Percentiles rank a stretch among this genome's conserved stretches.
Evolutionary conservation across 306 rosid genomes (phyloP).

Genomic region (Hippophae gyantsensis): DNA sequence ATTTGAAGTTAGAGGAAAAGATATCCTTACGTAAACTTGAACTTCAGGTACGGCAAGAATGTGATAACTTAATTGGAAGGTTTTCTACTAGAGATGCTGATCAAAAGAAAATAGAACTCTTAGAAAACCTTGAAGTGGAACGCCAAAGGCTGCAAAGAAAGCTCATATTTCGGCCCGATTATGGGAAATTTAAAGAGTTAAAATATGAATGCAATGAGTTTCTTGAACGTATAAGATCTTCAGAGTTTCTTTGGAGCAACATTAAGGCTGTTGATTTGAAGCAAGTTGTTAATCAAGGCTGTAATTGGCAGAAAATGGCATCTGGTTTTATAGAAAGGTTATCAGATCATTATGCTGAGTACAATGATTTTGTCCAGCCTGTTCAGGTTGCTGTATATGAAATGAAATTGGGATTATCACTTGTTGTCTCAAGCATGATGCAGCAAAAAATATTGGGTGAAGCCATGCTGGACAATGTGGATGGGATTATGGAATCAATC

Average conservation of each 20-base stretch:
- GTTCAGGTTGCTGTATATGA: constrained; percentile 86
- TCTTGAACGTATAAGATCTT: constrained; percentile 32
- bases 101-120: constrained; percentile 33
- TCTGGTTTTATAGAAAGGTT: constrained; percentile 52
- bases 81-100: constrained; percentile 41
- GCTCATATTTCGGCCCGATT: constrained; percentile 74
- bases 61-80: constrained; percentile 57
- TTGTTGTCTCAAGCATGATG: constrained; percentile 42
- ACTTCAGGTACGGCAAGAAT: constrained; percentile 79
- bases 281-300: constrained; percentile 31
- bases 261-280: constrained; percentile 33
- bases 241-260: constrained; percentile 32
- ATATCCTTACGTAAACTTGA: constrained; percentile 64
- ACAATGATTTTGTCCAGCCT: constrained; percentile 69
- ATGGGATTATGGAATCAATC: constrained; percentile 40
- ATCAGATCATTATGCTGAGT: constrained; percentile 38
- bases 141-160: constrained; percentile 46
- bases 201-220: constrained; percentile 58
- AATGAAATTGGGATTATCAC: constrained; percentile 73
- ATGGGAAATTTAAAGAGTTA: constrained; percentile 54
- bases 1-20: constrained; percentile 45
- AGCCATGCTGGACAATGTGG: constrained; percentile 28
- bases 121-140: constrained; percentile 42
- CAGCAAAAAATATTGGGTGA: constrained; percentile 27
- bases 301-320: constrained; percentile 74